Evolutionary conservation across 768 basidiomycete genomes (phyloP), one percentile per base, ranked within the genome.

Genomic region (Lactarius tabidus): DNA sequence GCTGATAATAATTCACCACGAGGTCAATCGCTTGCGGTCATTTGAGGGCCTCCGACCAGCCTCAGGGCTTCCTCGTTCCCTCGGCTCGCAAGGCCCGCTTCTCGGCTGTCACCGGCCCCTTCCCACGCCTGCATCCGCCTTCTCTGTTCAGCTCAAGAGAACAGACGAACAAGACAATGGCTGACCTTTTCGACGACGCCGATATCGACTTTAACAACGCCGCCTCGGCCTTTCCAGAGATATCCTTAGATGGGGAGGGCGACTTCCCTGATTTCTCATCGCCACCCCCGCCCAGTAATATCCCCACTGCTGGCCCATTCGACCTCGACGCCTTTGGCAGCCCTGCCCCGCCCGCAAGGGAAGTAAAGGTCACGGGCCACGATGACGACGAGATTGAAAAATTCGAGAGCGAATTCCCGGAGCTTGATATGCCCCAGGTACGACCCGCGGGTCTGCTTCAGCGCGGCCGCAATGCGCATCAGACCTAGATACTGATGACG

Each of bases 331-430:
- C 82, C 72, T 90, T 93, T 72, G 85, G 82, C 18, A 78, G 74
- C 54, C 78, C 80, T 10, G 79, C 80, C 0, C 70, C 80, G 0
- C 70, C 73, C 54, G 77, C 45, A 79, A 81, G n/a, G 3, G 79
- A 82, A 12, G 88, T 95, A 60, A 91, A 84, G 72, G 87, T 93
- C 45, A 95, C 92, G 0, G 91, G 91, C 0, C 86, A 91, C 71
- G 90, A 93, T 68, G 90, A 91, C 59, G 58, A 62, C 7, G 69
- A 43, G 68, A 83, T 95, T 65, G 89, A 91, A 64, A 85, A 88
- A 74, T 95, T 95, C 69, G 87, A 93, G 76, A 88, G 78, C 74
- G 85, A 91, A 64, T 95, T 94, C 74, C 93, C 93, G 0, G 93
- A 90, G 59, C 82, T 95, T 66, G 86, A 87, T 60, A 76, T 83